Evolutionary conservation across 176 grass and related monocot species (phyloP).

Genomic region (Lolium multiflorum): DNA sequence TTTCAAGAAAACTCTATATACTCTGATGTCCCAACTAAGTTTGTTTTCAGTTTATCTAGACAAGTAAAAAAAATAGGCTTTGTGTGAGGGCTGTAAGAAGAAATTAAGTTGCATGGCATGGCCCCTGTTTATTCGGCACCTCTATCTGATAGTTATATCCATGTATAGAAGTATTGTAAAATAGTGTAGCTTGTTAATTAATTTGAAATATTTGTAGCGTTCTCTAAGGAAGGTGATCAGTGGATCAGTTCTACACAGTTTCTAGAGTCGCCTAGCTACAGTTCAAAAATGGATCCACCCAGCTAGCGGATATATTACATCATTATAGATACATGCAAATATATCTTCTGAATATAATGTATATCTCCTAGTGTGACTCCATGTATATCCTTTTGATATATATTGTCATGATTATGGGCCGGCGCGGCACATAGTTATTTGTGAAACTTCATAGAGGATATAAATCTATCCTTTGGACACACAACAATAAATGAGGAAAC

Average conservation of each 20-base stretch:
- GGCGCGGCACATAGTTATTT: background rate
- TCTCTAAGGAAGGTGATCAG: background rate
- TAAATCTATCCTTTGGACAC: background rate
- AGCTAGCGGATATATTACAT: background rate
- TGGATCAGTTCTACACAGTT: background rate
- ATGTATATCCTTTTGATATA: background rate
- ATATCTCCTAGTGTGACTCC: background rate
- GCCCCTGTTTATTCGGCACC: too few relatives aligned
- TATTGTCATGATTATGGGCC: background rate
- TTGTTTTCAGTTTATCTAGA: background rate
- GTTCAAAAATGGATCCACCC: too few relatives aligned
- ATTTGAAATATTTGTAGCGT: background rate
- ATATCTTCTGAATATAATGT: background rate
- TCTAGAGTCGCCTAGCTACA: background rate
- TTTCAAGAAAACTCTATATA: background rate
- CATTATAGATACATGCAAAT: background rate
- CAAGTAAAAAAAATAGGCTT: background rate
- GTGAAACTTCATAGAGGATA: background rate
- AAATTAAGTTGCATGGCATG: too few relatives aligned
- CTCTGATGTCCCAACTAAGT: background rate
- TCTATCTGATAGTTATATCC: too few relatives aligned
- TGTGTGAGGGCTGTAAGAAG: too few relatives aligned
- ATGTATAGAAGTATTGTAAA: too few relatives aligned
- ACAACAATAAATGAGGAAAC: background rate
- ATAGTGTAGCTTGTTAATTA: background rate